These are phyloP conservation scores for Ophiostoma ips DNA, from an alignment of 2,329 filamentous ascomycete species.

Conservation along the genomic window DNA sequence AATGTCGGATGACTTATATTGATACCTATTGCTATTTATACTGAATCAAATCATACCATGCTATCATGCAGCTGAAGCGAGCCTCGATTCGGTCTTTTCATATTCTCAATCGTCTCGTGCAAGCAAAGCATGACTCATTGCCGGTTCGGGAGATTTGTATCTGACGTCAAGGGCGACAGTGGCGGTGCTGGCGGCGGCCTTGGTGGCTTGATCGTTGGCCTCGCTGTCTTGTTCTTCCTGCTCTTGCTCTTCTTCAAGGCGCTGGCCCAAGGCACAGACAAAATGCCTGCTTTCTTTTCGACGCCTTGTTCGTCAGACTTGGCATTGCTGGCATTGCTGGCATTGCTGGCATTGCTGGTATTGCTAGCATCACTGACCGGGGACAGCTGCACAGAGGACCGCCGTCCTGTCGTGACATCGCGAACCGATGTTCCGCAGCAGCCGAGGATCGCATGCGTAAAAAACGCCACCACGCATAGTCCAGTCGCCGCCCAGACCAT, in stretches of 20 bases:
- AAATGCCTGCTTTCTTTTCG: neutral
- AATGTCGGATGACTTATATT: neutral
- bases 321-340: neutral
- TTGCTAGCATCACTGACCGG: no score
- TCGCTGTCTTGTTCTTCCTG: neutral
- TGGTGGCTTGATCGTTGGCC: neutral
- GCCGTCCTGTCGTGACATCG: conserved; percentile 32
- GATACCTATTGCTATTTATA: no score
- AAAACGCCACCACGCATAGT: conserved; percentile 53
- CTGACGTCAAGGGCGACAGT: neutral
- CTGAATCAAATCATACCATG: no score
- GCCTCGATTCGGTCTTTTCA: no score
- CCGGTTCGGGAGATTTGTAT: no score
- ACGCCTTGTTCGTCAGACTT: neutral
- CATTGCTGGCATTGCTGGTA: no score
- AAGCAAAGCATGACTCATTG: neutral
- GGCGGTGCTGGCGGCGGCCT: neutral
- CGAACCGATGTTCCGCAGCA: conserved; percentile 53
- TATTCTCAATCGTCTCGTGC: neutral
- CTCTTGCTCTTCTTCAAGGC: neutral
- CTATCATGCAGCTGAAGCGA: no score
- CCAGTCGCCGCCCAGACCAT: conserved; percentile 80
- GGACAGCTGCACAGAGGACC: conserved; percentile 13
- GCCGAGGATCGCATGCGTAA: conserved; percentile 61
- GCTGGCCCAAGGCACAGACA: neutral